Evolutionary conservation across 306 rosid genomes (phyloP).

Genomic region (Fagus crenata): DNA sequence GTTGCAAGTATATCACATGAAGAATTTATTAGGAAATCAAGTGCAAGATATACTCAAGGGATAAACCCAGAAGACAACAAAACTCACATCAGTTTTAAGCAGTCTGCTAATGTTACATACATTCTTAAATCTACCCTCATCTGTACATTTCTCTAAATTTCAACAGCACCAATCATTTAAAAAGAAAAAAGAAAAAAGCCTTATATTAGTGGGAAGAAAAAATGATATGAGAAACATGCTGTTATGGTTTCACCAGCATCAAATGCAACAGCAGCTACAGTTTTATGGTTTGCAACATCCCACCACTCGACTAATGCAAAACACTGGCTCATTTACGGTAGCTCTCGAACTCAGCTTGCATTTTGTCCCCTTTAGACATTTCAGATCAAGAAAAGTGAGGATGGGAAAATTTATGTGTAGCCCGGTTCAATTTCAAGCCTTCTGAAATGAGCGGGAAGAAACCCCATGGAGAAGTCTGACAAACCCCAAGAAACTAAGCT

Average conservation of each 20-base stretch:
- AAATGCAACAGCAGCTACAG: constrained; percentile 20
- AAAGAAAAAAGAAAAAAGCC: constrained; percentile 18
- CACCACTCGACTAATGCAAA: constrained; percentile 29
- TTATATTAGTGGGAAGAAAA: constrained; percentile 20
- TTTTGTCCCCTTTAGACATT: constrained; percentile 28
- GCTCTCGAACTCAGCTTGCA: constrained; percentile 23
- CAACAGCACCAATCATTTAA: constrained; percentile 41
- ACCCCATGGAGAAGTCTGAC: constrained; percentile 75
- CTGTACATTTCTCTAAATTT: constrained; percentile 61
- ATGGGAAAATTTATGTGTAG: constrained; percentile 16
- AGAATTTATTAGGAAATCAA: constrained; percentile 35
- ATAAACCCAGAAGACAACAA: constrained; percentile 32
- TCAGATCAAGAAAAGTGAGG: constrained; percentile 23
- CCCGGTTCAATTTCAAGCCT: constrained; percentile 48
- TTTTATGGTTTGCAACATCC: constrained; percentile 30
- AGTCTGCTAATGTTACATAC: constrained; percentile 44
- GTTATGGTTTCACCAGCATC: constrained; percentile 33
- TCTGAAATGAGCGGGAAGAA: constrained; percentile 59
- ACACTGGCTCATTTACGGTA: constrained; percentile 8
- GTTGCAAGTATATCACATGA: constrained; percentile 21
- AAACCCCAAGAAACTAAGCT: constrained; percentile 86
- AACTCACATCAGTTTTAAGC: constrained; percentile 34
- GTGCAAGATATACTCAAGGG: constrained; percentile 37
- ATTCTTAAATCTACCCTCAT: constrained; percentile 47
- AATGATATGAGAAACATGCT: constrained; percentile 28